phyloP scores from a whole-genome alignment of 768 basidiomycete species.

The Sarcomyxa edulis region DNA sequence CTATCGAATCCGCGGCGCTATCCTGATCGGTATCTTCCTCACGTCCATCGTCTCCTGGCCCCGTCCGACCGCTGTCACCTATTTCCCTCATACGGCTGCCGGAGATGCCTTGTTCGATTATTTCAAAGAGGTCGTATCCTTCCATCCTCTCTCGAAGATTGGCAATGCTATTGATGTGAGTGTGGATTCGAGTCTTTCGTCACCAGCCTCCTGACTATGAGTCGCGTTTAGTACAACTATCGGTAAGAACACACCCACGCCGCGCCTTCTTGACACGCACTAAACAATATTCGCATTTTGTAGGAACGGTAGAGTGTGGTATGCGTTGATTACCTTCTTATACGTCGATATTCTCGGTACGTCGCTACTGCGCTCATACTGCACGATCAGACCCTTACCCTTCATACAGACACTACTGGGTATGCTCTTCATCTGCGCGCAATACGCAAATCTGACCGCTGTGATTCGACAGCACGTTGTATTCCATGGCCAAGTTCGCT shows the following conservation, averaged over 20 bases:
- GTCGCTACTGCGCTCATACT: slow-evolving; percentile 12
- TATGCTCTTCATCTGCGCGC: slow-evolving; percentile 11
- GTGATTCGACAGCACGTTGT: slow-evolving; percentile 64
- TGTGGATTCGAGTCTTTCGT: slow-evolving; percentile 3
- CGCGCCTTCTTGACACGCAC: not conserved
- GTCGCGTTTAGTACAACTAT: slow-evolving; percentile 41
- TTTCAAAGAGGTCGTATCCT: slow-evolving; percentile 81
- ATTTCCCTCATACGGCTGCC: slow-evolving; percentile 65
- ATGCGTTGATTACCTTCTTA: slow-evolving; percentile 83
- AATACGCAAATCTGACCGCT: not conserved
- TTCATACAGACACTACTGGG: slow-evolving; percentile 47
- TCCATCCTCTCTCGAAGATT: slow-evolving; percentile 54
- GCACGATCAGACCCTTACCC: slow-evolving; percentile 1
- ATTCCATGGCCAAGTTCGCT: slow-evolving; percentile 89
- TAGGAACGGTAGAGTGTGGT: slow-evolving; percentile 75
- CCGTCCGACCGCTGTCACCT: slow-evolving; percentile 73
- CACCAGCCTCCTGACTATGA: not conserved
- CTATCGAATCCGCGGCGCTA: slow-evolving; percentile 79
- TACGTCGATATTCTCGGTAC: slow-evolving; percentile 81
- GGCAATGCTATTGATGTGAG: slow-evolving; percentile 68
- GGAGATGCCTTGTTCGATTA: slow-evolving; percentile 76
- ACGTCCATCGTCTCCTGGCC: slow-evolving; percentile 89
- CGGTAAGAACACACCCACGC: slow-evolving; percentile 17
- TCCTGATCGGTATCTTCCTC: slow-evolving; percentile 78
- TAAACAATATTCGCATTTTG: slow-evolving; percentile 10